phyloP scores from a whole-genome alignment of 2,329 filamentous ascomycete genomes.

The Clarireedia hainanense region DNA sequence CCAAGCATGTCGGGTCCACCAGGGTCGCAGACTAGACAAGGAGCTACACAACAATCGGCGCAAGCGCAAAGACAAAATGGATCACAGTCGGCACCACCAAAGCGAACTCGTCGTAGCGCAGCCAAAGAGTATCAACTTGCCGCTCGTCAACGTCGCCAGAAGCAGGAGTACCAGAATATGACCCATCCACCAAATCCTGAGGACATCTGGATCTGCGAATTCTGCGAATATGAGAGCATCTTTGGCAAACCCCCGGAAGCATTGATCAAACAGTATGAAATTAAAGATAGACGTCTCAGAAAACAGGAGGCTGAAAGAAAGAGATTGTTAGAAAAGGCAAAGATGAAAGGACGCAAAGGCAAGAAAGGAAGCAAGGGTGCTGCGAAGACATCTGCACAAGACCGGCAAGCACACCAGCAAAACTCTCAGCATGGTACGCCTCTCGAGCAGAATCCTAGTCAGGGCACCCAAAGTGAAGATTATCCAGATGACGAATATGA shows the following conservation, averaged over 20 bases:
- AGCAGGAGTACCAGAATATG: slow-evolving; percentile 69
- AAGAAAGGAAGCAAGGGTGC: slow-evolving; percentile 66
- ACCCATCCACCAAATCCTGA: slow-evolving; percentile 62
- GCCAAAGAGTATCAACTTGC: slow-evolving; percentile 67
- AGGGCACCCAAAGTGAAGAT: slow-evolving; percentile 40
- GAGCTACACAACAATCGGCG: slow-evolving; percentile 27
- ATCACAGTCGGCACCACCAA: slow-evolving; percentile 34
- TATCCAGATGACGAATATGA: slow-evolving; percentile 42
- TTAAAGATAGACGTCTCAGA: slow-evolving; percentile 80
- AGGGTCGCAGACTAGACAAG: slow-evolving; percentile 21
- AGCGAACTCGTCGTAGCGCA: slow-evolving; percentile 58
- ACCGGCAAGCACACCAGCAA: slow-evolving; percentile 23
- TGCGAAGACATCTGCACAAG: slow-evolving; percentile 20
- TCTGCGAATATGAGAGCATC: slow-evolving; percentile 95
- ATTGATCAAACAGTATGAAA: slow-evolving; percentile 85
- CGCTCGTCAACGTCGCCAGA: slow-evolving; percentile 67
- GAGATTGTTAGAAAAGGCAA: slow-evolving; percentile 81
- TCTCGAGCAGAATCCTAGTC: slow-evolving; percentile 24
- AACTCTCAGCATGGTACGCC: slow-evolving; percentile 32
- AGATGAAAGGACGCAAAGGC: slow-evolving; percentile 83
- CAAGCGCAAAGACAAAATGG: slow-evolving; percentile 31
- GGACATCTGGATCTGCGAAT: slow-evolving; percentile 93
- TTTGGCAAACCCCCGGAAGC: slow-evolving; percentile 82
- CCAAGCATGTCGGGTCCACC: slow-evolving; percentile 19
- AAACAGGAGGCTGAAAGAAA: slow-evolving; percentile 81